phyloP scores from a whole-genome alignment of 805 yeast genomes.

The Jamesozyma gamospora region DNA sequence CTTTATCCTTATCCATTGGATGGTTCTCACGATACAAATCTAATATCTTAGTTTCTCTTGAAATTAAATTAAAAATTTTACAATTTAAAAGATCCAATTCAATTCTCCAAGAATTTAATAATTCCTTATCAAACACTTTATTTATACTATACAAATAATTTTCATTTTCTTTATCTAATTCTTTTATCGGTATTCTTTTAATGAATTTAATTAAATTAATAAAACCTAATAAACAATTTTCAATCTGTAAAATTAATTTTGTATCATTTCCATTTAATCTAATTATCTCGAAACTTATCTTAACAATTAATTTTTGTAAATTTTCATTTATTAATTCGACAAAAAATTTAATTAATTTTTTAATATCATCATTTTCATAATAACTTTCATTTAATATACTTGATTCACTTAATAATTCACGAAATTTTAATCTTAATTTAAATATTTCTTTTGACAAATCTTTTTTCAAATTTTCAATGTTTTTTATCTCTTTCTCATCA shows the following conservation, averaged over 20 bases:
- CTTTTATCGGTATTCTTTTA: constrained; percentile 12
- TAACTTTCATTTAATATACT: not conserved
- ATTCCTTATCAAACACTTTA: constrained; percentile 15
- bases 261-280: not conserved
- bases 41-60: constrained; percentile 7
- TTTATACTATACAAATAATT: not conserved
- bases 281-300: no score
- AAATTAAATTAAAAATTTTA: constrained; percentile 11
- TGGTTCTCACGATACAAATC: constrained; percentile 6
- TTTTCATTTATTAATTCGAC: not conserved
- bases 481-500: not conserved
- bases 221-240: constrained; percentile 20
- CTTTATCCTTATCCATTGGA: constrained; percentile 2
- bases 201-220: constrained; percentile 16
- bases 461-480: not conserved
- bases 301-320: not conserved
- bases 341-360: not conserved
- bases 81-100: constrained; percentile 19
- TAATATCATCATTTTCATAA: not conserved
- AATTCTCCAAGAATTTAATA: constrained; percentile 17
- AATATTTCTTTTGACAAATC: constrained; percentile 1
- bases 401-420: constrained; percentile 1
- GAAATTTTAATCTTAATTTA: constrained; percentile 3
- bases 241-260: constrained; percentile 8
- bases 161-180: not conserved